phyloP scores from a whole-genome alignment of 78 protist genomes.

The Mastigamoeba balamuthi region DNA sequence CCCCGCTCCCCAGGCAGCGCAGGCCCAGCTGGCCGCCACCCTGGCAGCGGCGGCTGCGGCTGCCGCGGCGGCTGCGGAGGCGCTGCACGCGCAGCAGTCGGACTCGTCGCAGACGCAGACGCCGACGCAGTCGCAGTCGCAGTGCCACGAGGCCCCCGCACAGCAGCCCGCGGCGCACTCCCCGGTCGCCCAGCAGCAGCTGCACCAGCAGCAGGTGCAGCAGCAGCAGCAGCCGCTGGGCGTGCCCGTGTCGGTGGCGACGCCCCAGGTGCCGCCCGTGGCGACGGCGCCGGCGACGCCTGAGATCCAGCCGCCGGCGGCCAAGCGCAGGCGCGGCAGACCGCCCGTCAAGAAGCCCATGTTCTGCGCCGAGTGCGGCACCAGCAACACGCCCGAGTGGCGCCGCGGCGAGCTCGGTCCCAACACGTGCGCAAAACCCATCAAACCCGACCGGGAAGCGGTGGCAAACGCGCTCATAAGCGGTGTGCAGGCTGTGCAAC shows the following conservation, averaged over 20 bases:
- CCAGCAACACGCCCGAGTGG: conserved; percentile 7
- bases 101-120: too few species aligned
- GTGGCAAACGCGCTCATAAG: too few species aligned
- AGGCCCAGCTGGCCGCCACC: not conserved
- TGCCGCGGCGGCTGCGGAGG: too few species aligned
- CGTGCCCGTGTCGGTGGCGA: not conserved
- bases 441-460: not conserved
- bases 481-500: not conserved
- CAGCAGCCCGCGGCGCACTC: not conserved
- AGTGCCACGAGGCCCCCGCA: not conserved
- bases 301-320: too few species aligned
- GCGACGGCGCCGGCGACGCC: not conserved
- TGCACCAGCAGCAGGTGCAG: not conserved
- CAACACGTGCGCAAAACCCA: not conserved
- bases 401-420: not conserved
- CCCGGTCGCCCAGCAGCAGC: not conserved
- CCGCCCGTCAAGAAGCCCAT: conserved; percentile 5
- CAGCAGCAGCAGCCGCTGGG: not conserved
- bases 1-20: not conserved
- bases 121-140: too few species aligned
- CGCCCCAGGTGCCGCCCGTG: not conserved
- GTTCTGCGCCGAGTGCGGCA: conserved; percentile 2
- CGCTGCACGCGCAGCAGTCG: too few species aligned
- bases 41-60: not conserved
- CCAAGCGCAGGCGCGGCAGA: not conserved